These are phyloP conservation scores for Penicillium sp. DNA, from an alignment of 2,329 filamentous ascomycete species.

Conservation along the genomic window DNA sequence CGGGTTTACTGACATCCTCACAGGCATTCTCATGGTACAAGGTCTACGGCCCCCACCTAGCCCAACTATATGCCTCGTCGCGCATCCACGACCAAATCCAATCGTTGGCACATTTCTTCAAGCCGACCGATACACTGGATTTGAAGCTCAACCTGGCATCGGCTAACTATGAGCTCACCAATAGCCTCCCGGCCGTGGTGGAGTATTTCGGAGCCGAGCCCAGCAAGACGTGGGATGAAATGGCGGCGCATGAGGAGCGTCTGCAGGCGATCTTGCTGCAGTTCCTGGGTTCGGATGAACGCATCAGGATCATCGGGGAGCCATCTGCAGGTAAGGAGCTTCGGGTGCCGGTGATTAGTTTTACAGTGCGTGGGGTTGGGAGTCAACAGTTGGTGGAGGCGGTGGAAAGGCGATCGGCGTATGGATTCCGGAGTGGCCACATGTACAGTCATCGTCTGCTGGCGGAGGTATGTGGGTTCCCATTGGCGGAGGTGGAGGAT, in stretches of 20 bases:
- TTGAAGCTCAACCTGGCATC: slow-evolving; percentile 71
- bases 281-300: slow-evolving; percentile 59
- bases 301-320: slow-evolving; percentile 65
- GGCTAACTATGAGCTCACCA: slow-evolving; percentile 71
- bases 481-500: slow-evolving; percentile 61
- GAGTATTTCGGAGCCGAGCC: slow-evolving; percentile 60
- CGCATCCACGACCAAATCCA: slow-evolving; percentile 60
- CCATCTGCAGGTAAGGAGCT: slow-evolving; percentile 50
- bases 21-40: slow-evolving; percentile 79
- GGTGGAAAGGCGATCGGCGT: slow-evolving; percentile 62
- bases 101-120: slow-evolving; percentile 71
- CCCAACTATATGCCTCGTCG: slow-evolving; percentile 66
- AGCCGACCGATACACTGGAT: slow-evolving; percentile 60
- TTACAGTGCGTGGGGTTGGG: slow-evolving; percentile 61
- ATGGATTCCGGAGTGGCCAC: slow-evolving; percentile 68
- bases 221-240: slow-evolving; percentile 53
- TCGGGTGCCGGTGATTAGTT: slow-evolving; percentile 70
- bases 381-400: slow-evolving; percentile 64
- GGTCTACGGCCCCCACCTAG: slow-evolving; percentile 76
- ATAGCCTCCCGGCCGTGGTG: slow-evolving; percentile 64
- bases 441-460: slow-evolving; percentile 71
- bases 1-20: neutral
- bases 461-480: slow-evolving; percentile 61
- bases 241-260: slow-evolving; percentile 63
- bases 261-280: slow-evolving; percentile 64